phyloP scores from a whole-genome alignment of 495 filamentous ascomycete species.

The Xylaria palmicola region DNA sequence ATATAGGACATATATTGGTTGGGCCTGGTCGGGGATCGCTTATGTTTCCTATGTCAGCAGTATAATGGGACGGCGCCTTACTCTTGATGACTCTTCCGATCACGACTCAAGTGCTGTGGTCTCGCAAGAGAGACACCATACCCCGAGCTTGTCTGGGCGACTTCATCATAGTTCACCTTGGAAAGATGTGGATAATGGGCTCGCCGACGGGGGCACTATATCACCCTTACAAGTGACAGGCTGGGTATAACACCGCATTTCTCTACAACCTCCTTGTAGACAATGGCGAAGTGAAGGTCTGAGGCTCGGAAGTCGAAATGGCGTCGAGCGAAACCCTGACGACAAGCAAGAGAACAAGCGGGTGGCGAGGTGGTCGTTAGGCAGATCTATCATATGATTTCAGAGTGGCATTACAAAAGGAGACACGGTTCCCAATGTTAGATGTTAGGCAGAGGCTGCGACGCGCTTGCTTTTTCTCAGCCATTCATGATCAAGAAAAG shows the following conservation, averaged over 20 bases:
- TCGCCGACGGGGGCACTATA: not conserved
- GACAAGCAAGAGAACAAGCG: not conserved
- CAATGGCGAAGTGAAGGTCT: not conserved
- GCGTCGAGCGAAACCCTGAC: too few species aligned
- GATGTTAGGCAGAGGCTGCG: not conserved
- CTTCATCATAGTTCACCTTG: not conserved
- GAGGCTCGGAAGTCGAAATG: not conserved
- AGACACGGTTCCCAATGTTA: not conserved
- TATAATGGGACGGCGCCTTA: not conserved
- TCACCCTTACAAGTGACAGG: not conserved
- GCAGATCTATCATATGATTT: not conserved
- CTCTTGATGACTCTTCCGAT: not conserved
- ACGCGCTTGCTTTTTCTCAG: not conserved
- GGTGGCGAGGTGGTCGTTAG: too few species aligned
- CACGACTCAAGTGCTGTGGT: not conserved
- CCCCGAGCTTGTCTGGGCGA: not conserved
- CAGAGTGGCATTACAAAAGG: not conserved
- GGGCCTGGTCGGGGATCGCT: not conserved
- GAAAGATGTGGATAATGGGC: not conserved
- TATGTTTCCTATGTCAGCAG: not conserved
- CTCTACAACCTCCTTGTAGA: not conserved
- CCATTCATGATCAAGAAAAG: not conserved
- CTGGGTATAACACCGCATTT: not conserved
- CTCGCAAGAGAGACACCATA: not conserved
- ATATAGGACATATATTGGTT: not conserved